Base-by-base conservation (phyloP, 345 rosid genomes). In the Carallia pectinifolia region DNA sequence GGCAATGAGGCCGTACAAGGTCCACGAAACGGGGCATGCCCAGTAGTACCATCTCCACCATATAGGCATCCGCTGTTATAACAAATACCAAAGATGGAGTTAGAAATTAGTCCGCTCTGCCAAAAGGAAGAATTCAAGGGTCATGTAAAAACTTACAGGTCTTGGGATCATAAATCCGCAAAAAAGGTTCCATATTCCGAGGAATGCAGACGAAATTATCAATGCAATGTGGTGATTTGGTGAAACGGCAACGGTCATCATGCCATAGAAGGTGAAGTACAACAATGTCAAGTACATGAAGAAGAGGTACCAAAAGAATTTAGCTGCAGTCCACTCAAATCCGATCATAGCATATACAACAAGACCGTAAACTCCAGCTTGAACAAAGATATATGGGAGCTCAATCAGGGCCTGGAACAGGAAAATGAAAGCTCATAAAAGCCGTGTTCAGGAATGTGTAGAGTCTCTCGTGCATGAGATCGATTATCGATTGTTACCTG, bases 201-300 rank as follows among this genome's bases (percentile, higher is more conserved):
- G 85, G 64, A 87, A 83, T 38, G 84, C 88, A 15, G 86, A 62
- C 17, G 90, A 83, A 65, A 80, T 72, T 18, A 87, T 82, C 79
- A 82, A 44, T 34, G 89, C 84, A 36, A 86, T 81, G 80, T 86
- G 83, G 79, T 81, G 80, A 59, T 87, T 87, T 4, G 95, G 95
- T 1, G 92, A 87, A 76, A 86, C 72, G 12, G 89, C 89, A 3
- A 87, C 88, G 3, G 85, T 68, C 92, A 89, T 87, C 92, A 87
- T 89, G 7, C 92, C 96, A 1, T 86, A 86, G 76, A 69, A 87
- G 72, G 96, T 85, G 87, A 84, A 89, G 79, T 87, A 85, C 37
- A 89, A 68, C n/a, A 89, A 68, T 5, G 95, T 83, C 74, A 83
- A 81, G 78, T 61, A 81, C 83, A 86, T 83, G 55, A 86, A 87